Conservation (phyloP, 1,139 yeast genomes). For the Geotrichum klebahnii region DNA sequence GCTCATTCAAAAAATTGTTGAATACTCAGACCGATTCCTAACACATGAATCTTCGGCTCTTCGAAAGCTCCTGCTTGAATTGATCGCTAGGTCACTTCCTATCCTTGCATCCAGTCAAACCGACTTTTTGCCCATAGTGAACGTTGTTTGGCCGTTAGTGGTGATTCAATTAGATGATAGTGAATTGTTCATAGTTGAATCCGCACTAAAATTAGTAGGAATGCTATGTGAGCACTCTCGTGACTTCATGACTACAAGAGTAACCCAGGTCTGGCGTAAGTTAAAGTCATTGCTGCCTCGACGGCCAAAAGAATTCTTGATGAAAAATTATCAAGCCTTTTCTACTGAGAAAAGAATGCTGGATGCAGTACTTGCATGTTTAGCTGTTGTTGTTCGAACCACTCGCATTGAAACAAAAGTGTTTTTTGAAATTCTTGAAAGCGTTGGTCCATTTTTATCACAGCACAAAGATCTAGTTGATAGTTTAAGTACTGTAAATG, state of each 20-base stretch:
- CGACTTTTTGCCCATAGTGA: slow-evolving; percentile 61
- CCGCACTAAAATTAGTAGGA: slow-evolving; percentile 42
- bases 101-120: slow-evolving; percentile 59
- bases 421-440: slow-evolving; percentile 28
- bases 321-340: slow-evolving; percentile 25
- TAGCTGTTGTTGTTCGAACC: slow-evolving; percentile 25
- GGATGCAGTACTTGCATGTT: slow-evolving; percentile 27
- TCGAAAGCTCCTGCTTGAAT: slow-evolving; percentile 52
- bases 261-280: slow-evolving; percentile 46
- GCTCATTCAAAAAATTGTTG: slow-evolving; percentile 57
- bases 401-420: slow-evolving; percentile 28
- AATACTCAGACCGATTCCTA: slow-evolving; percentile 65
- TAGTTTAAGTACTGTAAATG: slow-evolving; percentile 25
- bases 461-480: slow-evolving; percentile 11
- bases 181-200: slow-evolving; percentile 39
- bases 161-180: slow-evolving; percentile 33
- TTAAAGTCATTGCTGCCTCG: slow-evolving; percentile 24
- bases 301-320: not conserved
- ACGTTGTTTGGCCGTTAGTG: slow-evolving; percentile 63
- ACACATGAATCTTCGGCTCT: slow-evolving; percentile 63
- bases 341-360: slow-evolving; percentile 30
- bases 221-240: slow-evolving; percentile 44
- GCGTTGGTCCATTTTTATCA: slow-evolving; percentile 24
- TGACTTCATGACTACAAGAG: slow-evolving; percentile 51
- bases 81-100: slow-evolving; percentile 52